A percentile compares a stretch with the other conserved stretches of the same genome.
phyloP scores from a whole-genome alignment of 768 basidiomycete species.

The Gelatoporia subvermispora region DNA sequence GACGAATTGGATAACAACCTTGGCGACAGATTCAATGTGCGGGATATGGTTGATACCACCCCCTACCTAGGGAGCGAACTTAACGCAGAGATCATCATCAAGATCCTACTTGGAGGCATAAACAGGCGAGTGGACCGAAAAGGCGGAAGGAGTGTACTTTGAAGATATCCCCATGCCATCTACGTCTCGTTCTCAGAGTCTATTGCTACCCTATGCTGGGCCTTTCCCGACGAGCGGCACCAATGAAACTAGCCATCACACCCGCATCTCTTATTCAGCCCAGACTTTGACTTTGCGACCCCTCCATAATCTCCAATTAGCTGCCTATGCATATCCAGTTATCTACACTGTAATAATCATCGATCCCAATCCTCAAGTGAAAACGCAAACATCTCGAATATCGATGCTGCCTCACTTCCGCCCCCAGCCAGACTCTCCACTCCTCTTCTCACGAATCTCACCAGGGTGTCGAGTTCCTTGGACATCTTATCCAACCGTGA shows the following conservation, averaged over 20 bases:
- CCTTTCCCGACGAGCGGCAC: too few species aligned
- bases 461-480: conserved; percentile 63
- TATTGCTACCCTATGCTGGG: too few species aligned
- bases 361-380: conserved; percentile 75
- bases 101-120: conserved; percentile 63
- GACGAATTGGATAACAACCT: conserved; percentile 57
- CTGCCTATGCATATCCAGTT: too few species aligned
- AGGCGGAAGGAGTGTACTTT: conserved; percentile 13
- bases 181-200: too few species aligned
- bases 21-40: conserved; percentile 32
- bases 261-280: too few species aligned
- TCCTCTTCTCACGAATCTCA: conserved; percentile 63
- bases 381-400: conserved; percentile 72
- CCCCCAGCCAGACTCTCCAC: conserved; percentile 67
- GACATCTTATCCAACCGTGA: conserved; percentile 58
- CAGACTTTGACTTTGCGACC: too few species aligned
- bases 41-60: conserved; percentile 72
- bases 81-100: conserved; percentile 46
- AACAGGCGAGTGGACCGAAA: conserved; percentile 46
- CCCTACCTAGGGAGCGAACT: conserved; percentile 42
- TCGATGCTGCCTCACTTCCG: conserved; percentile 50
- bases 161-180: too few species aligned
- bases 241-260: too few species aligned
- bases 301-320: too few species aligned
- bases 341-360: too few species aligned